Evolutionary conservation across 305 asterid genomes (phyloP).

Genomic region (Solanum hybrid): DNA sequence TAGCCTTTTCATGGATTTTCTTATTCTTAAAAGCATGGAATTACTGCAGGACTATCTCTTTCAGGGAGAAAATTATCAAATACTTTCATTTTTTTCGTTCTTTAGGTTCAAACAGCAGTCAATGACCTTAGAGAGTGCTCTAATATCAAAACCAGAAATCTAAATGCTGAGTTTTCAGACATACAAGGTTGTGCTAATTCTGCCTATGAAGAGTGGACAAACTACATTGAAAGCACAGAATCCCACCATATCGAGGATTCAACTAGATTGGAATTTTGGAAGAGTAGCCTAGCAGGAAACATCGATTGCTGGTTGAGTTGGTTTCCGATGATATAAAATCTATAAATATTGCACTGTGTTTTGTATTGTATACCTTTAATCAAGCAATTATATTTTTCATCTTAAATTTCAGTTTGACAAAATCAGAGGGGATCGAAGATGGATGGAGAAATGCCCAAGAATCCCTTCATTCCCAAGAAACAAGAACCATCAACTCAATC

Average conservation of each 20-base stretch:
- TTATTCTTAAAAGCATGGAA: background rate
- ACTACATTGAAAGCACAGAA: conserved; percentile 1
- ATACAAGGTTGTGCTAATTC: background rate
- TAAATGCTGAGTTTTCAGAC: conserved; percentile 2
- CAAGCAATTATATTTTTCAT: background rate
- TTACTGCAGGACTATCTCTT: background rate
- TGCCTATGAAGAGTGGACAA: conserved; percentile 7
- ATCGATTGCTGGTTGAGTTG: conserved; percentile 5
- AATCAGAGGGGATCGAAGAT: background rate
- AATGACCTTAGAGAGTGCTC: conserved; percentile 2
- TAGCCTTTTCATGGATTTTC: background rate
- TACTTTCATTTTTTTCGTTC: background rate
- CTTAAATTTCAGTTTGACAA: conserved; percentile 6
- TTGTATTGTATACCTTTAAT: background rate
- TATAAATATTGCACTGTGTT: background rate
- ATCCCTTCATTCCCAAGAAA: background rate
- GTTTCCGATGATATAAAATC: background rate
- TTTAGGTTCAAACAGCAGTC: conserved; percentile 8
- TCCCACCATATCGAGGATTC: background rate
- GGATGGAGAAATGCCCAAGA: conserved; percentile 16
- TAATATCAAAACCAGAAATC: conserved; percentile 4
- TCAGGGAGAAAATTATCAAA: background rate
- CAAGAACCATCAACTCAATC: conserved; percentile 1
- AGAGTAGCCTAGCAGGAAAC: conserved; percentile 4
- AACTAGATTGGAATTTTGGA: conserved; percentile 3